A percentile compares a stretch with the other conserved stretches of the same genome.
Conservation (phyloP, 2,329 filamentous ascomycete genomes). For the Fusarium sp. region DNA sequence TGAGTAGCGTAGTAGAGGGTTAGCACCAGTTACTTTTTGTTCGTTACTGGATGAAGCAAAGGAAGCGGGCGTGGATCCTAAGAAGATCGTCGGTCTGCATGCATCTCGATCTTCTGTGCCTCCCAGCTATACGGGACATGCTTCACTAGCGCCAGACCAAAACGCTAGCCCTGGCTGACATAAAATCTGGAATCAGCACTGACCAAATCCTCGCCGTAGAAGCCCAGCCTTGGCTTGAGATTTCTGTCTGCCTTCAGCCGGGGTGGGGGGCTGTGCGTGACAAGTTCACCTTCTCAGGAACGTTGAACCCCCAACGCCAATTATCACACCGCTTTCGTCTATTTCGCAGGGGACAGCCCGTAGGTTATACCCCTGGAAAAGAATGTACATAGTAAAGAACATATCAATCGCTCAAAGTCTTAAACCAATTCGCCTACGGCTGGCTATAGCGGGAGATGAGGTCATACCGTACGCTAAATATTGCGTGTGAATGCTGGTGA, state of each 20-base stretch:
- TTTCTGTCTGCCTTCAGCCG: constrained; percentile 7
- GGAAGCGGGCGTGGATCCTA: constrained; percentile 20
- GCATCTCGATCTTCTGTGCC: constrained; percentile 41
- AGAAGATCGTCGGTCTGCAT: constrained; percentile 37
- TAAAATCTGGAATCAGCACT: not conserved
- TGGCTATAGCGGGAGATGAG: constrained; percentile 18
- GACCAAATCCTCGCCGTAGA: not conserved
- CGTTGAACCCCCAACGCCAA: constrained; percentile 24
- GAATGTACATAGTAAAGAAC: not conserved
- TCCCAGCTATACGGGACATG: constrained; percentile 45
- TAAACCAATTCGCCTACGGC: not conserved
- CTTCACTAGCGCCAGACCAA: constrained; percentile 34
- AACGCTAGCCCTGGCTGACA: not conserved
- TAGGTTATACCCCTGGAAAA: not conserved
- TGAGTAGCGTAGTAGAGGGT: not conserved
- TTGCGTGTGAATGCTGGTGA: not conserved
- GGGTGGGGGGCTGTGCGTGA: constrained; percentile 27
- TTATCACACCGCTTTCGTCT: constrained; percentile 41
- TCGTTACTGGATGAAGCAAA: constrained; percentile 8
- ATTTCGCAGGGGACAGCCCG: not conserved
- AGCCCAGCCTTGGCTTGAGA: not conserved
- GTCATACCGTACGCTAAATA: constrained; percentile 6
- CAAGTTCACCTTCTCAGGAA: constrained; percentile 41
- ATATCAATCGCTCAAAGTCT: not conserved
- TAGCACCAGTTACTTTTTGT: constrained; percentile 11